Conservation (phyloP, 371 early-diverging fungal genomes). For the Cokeromyces recurvatus region DNA sequence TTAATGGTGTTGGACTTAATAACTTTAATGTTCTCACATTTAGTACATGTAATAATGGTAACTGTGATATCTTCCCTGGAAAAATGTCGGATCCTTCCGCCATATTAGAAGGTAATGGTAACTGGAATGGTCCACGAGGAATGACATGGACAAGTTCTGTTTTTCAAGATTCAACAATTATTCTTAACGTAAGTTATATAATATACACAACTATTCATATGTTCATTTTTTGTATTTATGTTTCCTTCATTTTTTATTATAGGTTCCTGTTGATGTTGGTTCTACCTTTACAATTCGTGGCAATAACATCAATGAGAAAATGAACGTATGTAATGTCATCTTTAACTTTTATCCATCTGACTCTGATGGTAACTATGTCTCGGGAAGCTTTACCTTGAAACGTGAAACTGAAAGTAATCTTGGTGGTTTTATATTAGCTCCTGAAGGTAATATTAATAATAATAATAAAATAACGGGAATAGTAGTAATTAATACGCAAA, state of each 20-base stretch:
- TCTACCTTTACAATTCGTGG: background rate
- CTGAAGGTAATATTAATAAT: too few relatives aligned
- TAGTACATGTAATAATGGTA: background rate
- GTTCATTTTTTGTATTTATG: too few relatives aligned
- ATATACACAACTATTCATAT: too few relatives aligned
- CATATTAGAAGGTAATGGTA: background rate
- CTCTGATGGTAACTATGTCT: background rate
- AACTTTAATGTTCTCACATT: constrained; percentile 1
- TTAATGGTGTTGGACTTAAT: background rate
- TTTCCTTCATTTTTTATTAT: too few relatives aligned
- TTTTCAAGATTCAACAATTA: too few relatives aligned
- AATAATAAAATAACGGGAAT: background rate
- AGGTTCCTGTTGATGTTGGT: constrained; percentile 3
- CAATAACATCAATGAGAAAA: background rate
- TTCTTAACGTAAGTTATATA: constrained; percentile 2
- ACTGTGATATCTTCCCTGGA: background rate
- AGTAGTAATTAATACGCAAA: background rate
- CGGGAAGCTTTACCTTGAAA: background rate
- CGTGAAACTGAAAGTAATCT: constrained; percentile 1
- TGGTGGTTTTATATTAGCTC: constrained; percentile 2
- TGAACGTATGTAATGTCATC: background rate
- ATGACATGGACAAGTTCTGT: background rate
- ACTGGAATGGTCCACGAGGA: constrained; percentile 9
- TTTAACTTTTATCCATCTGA: constrained; percentile 6
- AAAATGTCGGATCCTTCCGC: background rate